These are phyloP conservation scores for Diplocarpon mali DNA, from an alignment of 2,329 filamentous ascomycete genomes.

Conservation along the genomic window DNA sequence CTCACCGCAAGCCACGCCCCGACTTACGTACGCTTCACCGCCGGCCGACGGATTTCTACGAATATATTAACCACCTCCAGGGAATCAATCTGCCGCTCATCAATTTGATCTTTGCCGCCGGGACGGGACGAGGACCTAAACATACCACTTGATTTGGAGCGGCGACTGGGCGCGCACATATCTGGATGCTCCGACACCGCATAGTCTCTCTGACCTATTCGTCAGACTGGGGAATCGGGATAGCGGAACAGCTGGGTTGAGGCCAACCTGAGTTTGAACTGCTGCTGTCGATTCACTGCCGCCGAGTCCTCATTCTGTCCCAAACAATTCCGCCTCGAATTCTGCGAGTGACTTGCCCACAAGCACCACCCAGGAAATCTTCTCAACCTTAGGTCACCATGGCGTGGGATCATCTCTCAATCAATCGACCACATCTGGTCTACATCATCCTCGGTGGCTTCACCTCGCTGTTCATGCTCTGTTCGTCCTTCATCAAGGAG, in stretches of 20 bases:
- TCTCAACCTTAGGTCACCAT: conserved; percentile 33
- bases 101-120: not conserved
- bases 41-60: not conserved
- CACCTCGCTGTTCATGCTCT: conserved; percentile 96
- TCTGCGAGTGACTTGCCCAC: not conserved
- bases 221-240: conserved; percentile 26
- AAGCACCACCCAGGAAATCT: conserved; percentile 2
- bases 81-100: conserved; percentile 5
- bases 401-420: conserved; percentile 70
- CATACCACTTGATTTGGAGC: conserved; percentile 23
- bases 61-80: conserved; percentile 1
- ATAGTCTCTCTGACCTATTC: conserved; percentile 24
- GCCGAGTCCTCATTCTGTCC: not conserved
- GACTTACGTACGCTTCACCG: not conserved
- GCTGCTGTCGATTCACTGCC: not conserved
- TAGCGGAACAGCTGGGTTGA: conserved; percentile 10
- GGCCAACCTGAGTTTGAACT: not conserved
- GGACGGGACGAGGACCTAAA: conserved; percentile 1
- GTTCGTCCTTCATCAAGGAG: conserved; percentile 96
- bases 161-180: conserved; percentile 38
- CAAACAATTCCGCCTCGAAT: not conserved
- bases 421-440: conserved; percentile 93
- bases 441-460: conserved; percentile 98
- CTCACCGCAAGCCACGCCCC: not conserved
- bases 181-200: conserved; percentile 34